These are phyloP conservation scores for Fraxinus platypoda DNA, from an alignment of 305 asterid species.

Conservation along the genomic window DNA sequence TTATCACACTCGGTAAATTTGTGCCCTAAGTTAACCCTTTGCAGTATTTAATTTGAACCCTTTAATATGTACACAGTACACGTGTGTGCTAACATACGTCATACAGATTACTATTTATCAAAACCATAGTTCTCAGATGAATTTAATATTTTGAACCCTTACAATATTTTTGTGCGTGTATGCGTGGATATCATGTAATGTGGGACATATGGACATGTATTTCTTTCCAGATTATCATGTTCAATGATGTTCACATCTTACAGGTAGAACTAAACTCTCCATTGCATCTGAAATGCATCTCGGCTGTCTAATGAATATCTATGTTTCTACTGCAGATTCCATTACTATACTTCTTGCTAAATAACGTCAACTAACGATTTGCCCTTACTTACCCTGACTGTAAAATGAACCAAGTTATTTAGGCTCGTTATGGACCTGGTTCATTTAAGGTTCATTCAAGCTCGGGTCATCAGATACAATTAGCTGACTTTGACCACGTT, in stretches of 20 bases:
- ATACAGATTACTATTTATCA: neutral
- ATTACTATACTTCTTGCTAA: neutral
- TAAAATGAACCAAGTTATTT: neutral
- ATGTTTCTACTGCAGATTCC: neutral
- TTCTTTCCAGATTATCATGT: neutral
- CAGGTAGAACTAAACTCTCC: neutral
- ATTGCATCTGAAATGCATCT: neutral
- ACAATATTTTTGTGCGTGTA: neutral
- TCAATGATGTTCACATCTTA: neutral
- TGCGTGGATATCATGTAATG: neutral
- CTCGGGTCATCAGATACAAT: neutral
- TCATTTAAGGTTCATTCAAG: neutral
- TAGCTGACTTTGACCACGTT: neutral
- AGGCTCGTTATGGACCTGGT: neutral
- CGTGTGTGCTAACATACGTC: neutral
- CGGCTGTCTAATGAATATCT: neutral
- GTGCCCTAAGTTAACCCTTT: neutral
- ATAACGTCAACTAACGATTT: neutral
- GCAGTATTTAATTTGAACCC: neutral
- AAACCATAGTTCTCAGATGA: neutral
- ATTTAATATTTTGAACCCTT: neutral
- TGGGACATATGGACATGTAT: neutral
- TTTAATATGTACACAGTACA: neutral
- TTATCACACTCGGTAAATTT: neutral
- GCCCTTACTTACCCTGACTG: neutral